Evolutionary conservation across 805 yeast genomes (phyloP).

Genomic region (Huiozyma sinensis): DNA sequence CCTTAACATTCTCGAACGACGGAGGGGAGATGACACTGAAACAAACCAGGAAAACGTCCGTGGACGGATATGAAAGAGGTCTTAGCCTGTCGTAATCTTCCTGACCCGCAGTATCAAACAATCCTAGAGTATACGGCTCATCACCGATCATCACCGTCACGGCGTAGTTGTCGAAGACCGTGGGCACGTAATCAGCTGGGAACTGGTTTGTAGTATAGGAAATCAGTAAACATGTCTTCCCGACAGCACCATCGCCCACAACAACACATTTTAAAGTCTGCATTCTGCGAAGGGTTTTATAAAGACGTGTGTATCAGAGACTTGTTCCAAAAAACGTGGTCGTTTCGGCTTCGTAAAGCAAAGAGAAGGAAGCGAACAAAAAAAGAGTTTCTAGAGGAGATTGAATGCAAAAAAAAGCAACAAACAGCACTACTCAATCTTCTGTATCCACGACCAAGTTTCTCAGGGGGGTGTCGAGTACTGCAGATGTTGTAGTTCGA

Average conservation of each 20-base stretch:
- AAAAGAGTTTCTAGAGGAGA: too few species aligned
- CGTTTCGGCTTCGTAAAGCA: too few species aligned
- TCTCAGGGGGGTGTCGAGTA: too few species aligned
- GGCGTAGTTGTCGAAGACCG: constrained; percentile 94
- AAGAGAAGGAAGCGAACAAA: too few species aligned
- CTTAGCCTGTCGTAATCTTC: constrained; percentile 97
- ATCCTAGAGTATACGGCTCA: constrained; percentile 94
- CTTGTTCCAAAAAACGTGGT: too few species aligned
- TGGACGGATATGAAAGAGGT: constrained; percentile 93
- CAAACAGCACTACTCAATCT: too few species aligned
- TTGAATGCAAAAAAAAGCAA: too few species aligned
- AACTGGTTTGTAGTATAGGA: constrained; percentile 95
- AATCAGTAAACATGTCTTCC: constrained; percentile 90
- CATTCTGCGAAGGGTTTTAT: constrained; percentile 19
- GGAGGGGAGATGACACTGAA: constrained; percentile 96
- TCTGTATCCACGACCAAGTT: too few species aligned
- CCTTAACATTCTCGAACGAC: constrained; percentile 92
- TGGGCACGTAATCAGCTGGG: constrained; percentile 97
- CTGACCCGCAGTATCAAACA: constrained; percentile 98
- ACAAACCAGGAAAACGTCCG: constrained; percentile 93
- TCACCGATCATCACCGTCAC: constrained; percentile 95
- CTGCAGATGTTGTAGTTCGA: too few species aligned
- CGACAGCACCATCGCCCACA: constrained; percentile 99
- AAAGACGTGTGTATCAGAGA: too few species aligned
- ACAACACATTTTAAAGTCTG: constrained; percentile 83